Evolutionary conservation across 1,284 basidiomycete genomes (phyloP), one percentile per base, ranked within the genome.

Genomic region (Ustilago sp.): DNA sequence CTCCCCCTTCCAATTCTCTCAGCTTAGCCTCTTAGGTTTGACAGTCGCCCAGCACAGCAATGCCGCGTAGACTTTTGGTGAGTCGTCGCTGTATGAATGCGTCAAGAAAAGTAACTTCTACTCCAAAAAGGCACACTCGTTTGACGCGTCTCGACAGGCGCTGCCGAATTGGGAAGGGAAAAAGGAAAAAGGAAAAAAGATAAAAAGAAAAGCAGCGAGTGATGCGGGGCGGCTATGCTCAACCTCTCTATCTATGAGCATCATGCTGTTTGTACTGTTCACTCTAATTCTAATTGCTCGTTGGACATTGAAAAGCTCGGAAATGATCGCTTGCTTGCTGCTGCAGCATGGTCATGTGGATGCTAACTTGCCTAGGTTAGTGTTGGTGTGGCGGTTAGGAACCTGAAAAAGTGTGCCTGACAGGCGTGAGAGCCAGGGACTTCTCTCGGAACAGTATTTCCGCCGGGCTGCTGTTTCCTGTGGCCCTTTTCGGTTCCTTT

Each of bases 41-140:
- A 23, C 23, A 23, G 23, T 23, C 2, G 23, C 23, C 23, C 36
- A 8, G 36, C 15, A 50, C 23, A 51, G 48, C 48, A 32, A 28
- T 63, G 54, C 47, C 39, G 28, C 9, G 53, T 61, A 52, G 64
- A 61, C 43, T 19, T 43, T 57, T 15, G 38, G 1, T 6, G 58
- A 53, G 55, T 38, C 45, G 34, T 8, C 36, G 48, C 43, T 58
- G 66, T 59, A 17, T 17, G 31, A 39, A 48, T 45, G 56, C 47
- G 57, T 63, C 55, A 32, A 47, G 45, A 55, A 31, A 47, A 53
- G 50, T 63, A 72, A 67, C 56, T 63, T 72, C 64, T 71, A 71
- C 63, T 13, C 19, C 6, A 7, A 35, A 39, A 31, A 31, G 4
- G 8, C 56, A 34, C 31, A 45, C 32, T 23, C 15, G 12, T 19